Evolutionary conservation across 2,329 filamentous ascomycete species (phyloP).

Genomic region (Talaromyces sp.): DNA sequence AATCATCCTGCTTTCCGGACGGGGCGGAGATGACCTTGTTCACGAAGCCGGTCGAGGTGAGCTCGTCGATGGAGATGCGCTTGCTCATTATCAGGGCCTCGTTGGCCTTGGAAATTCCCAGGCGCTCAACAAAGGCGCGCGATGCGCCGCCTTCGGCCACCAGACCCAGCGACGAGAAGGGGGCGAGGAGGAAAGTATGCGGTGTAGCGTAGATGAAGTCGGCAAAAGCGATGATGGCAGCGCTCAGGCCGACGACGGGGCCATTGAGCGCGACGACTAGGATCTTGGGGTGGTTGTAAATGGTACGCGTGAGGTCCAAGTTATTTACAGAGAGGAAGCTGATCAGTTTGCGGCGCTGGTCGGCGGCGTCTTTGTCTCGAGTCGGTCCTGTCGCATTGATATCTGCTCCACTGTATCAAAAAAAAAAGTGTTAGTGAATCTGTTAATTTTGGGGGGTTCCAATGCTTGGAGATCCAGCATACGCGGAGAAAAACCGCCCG

Average conservation of each 20-base stretch:
- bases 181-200: conserved; percentile 79
- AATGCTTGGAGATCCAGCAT: conserved; percentile 21
- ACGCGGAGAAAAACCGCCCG: conserved; percentile 85
- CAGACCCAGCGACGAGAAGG: conserved; percentile 79
- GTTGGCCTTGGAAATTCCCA: conserved; percentile 78
- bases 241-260: conserved; percentile 81
- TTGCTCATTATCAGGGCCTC: conserved; percentile 92
- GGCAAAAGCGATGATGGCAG: conserved; percentile 74
- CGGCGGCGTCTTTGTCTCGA: conserved; percentile 11
- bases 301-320: conserved; percentile 81
- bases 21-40: conserved; percentile 70
- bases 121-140: conserved; percentile 69
- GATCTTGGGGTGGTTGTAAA: conserved; percentile 92
- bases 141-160: conserved; percentile 84
- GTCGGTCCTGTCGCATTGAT: conserved; percentile 24
- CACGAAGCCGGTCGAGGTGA: conserved; percentile 74
- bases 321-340: conserved; percentile 76
- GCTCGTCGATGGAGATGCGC: conserved; percentile 66
- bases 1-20: conserved; percentile 55
- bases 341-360: conserved; percentile 57
- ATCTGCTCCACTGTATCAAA: conserved; percentile 8
- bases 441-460: background rate
- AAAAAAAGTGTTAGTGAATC: conserved; percentile 1
- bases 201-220: conserved; percentile 91
- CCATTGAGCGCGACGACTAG: conserved; percentile 89